Percentiles rank a stretch among this genome's conserved stretches.
These are phyloP conservation scores for Ogataea hybrid DNA, from an alignment of 1,139 yeast genomes.

Conservation along the genomic window DNA sequence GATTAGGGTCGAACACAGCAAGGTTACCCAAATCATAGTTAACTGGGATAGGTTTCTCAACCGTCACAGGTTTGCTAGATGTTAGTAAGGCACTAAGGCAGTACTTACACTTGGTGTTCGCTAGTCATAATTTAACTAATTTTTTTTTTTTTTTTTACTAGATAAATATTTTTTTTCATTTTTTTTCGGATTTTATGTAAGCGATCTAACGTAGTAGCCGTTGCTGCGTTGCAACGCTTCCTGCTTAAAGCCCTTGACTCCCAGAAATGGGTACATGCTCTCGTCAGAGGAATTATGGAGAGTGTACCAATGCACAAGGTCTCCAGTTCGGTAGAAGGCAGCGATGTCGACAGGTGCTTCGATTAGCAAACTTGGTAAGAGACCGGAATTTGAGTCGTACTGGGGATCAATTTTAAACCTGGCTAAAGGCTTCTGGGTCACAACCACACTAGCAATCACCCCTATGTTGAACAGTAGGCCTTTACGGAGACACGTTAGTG, in stretches of 20 bases:
- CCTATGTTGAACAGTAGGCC: slow-evolving; percentile 14
- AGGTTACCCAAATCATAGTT: slow-evolving; percentile 83
- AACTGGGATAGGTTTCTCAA: slow-evolving; percentile 85
- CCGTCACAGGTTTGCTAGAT: slow-evolving; percentile 68
- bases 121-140: slow-evolving; percentile 13
- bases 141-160: background rate
- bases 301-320: slow-evolving; percentile 14
- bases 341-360: slow-evolving; percentile 13
- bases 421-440: slow-evolving; percentile 11
- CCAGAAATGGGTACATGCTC: slow-evolving; percentile 12
- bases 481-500: slow-evolving; percentile 10
- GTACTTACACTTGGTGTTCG: slow-evolving; percentile 22
- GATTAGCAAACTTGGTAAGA: slow-evolving; percentile 11
- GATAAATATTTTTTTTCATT: slow-evolving; percentile 8
- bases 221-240: slow-evolving; percentile 4
- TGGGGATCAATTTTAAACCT: slow-evolving; percentile 9
- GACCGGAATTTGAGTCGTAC: background rate
- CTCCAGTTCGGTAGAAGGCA: slow-evolving; percentile 11
- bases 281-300: slow-evolving; percentile 1
- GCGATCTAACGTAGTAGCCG: slow-evolving; percentile 10
- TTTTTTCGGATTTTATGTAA: slow-evolving; percentile 3
- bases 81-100: slow-evolving; percentile 1
- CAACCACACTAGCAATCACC: slow-evolving; percentile 1
- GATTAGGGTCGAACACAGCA: slow-evolving; percentile 83
- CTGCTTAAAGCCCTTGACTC: slow-evolving; percentile 12